These are phyloP conservation scores for Xylaria scruposa DNA, from an alignment of 495 filamentous ascomycete species.

Conservation along the genomic window DNA sequence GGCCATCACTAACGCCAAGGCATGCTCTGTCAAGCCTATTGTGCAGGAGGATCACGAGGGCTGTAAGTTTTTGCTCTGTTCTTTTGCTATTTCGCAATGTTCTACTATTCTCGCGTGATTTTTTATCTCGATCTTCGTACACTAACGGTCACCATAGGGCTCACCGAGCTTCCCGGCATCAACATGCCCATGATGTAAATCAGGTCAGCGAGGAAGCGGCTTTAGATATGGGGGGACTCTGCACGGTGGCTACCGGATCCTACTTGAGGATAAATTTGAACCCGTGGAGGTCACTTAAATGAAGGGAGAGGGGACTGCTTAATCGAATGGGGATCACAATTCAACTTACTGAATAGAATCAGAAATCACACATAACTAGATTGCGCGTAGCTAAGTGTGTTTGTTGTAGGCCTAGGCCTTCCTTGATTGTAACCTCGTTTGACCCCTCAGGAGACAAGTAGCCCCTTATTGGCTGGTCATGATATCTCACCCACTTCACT, in stretches of 20 bases:
- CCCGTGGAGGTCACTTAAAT: too few species aligned
- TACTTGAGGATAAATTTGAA: too few species aligned
- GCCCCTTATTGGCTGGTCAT: background rate
- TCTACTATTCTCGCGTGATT: background rate
- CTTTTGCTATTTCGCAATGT: background rate
- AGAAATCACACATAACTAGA: too few species aligned
- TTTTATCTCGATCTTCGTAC: background rate
- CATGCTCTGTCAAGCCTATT: conserved; percentile 37
- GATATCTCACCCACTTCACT: too few species aligned
- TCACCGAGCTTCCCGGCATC: conserved; percentile 19
- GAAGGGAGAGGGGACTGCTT: too few species aligned
- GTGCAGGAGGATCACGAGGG: conserved; percentile 39
- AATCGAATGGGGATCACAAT: too few species aligned
- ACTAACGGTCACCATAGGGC: background rate
- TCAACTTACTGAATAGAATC: too few species aligned
- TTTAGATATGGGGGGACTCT: background rate
- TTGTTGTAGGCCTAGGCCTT: too few species aligned
- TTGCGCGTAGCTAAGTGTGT: too few species aligned
- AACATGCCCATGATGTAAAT: conserved; percentile 15
- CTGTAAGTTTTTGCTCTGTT: conserved; percentile 31
- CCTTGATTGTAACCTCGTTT: too few species aligned
- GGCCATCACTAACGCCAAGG: conserved; percentile 39
- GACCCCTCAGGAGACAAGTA: too few species aligned
- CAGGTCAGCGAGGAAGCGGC: background rate
- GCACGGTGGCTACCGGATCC: background rate